phyloP scores from a whole-genome alignment of 225 moss, liverwort and hornwort genomes.

The Marchantia polymorpha region DNA sequence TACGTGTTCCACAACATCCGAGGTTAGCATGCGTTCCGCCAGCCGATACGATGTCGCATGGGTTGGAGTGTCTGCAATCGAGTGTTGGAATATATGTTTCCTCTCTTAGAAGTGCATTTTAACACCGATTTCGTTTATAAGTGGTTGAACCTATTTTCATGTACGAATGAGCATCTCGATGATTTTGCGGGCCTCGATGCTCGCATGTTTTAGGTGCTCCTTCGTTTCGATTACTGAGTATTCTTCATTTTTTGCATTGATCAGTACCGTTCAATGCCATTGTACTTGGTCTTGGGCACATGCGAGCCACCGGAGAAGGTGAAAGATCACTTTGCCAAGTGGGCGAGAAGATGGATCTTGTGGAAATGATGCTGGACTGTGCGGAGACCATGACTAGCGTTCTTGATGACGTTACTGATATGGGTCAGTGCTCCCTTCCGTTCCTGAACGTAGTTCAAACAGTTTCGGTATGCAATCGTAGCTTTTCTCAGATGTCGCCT shows the following conservation, averaged over 20 bases:
- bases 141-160: too few species aligned
- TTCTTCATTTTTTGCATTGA: background rate
- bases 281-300: constrained; percentile 73
- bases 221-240: background rate
- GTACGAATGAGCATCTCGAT: too few species aligned
- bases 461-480: background rate
- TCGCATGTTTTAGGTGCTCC: background rate
- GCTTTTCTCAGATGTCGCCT: background rate
- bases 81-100: too few species aligned
- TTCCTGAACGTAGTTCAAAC: background rate
- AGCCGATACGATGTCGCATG: too few species aligned
- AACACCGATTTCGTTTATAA: too few species aligned
- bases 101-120: too few species aligned
- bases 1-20: constrained; percentile 79
- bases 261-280: constrained; percentile 80
- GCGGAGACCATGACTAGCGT: constrained; percentile 81
- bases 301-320: constrained; percentile 54
- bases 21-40: constrained; percentile 34
- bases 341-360: constrained; percentile 63
- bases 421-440: constrained; percentile 45
- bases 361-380: constrained; percentile 87
- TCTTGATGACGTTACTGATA: constrained; percentile 74
- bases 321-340: constrained; percentile 33
- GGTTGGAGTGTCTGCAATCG: too few species aligned
- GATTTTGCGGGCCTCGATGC: too few species aligned